A percentile compares a stretch with the other conserved stretches of the same genome.
These are phyloP conservation scores for Colletotrichum australisinense DNA, from an alignment of 2,329 filamentous ascomycete species.

Conservation along the genomic window DNA sequence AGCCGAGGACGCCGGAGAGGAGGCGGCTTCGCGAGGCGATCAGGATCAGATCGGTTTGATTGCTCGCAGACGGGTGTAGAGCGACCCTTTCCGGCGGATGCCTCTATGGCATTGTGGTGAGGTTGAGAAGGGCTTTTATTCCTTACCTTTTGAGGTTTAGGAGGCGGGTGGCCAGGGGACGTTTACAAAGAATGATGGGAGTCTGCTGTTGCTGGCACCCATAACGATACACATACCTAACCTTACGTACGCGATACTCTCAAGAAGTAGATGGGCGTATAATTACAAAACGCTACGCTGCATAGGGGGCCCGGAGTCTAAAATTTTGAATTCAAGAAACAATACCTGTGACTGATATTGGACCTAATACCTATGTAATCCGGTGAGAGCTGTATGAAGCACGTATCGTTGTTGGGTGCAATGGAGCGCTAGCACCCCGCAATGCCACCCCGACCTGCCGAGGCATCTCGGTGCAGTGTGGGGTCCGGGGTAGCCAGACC, in stretches of 20 bases:
- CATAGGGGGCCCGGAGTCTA: neutral
- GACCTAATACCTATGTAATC: neutral
- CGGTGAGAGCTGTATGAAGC: neutral
- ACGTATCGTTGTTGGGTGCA: neutral
- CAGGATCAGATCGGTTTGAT: neutral
- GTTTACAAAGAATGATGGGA: neutral
- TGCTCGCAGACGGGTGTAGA: neutral
- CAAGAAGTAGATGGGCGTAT: neutral
- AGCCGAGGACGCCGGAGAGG: neutral
- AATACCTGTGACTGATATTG: neutral
- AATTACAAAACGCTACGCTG: neutral
- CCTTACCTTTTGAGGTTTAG: too few species aligned
- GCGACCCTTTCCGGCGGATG: too few species aligned
- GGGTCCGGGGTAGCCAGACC: slow-evolving; percentile 29
- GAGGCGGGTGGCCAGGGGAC: too few species aligned
- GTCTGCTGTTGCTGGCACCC: neutral
- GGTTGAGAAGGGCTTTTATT: neutral
- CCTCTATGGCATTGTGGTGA: neutral
- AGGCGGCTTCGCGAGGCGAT: neutral
- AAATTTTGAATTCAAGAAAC: neutral
- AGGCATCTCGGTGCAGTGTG: slow-evolving; percentile 35
- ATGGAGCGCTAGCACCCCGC: slow-evolving; percentile 22
- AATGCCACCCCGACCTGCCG: slow-evolving; percentile 29
- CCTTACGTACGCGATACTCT: slow-evolving; percentile 6
- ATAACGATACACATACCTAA: slow-evolving; percentile 9